Conservation (phyloP, 352 stramenopile species). For the Globisporangium alternatum region DNA sequence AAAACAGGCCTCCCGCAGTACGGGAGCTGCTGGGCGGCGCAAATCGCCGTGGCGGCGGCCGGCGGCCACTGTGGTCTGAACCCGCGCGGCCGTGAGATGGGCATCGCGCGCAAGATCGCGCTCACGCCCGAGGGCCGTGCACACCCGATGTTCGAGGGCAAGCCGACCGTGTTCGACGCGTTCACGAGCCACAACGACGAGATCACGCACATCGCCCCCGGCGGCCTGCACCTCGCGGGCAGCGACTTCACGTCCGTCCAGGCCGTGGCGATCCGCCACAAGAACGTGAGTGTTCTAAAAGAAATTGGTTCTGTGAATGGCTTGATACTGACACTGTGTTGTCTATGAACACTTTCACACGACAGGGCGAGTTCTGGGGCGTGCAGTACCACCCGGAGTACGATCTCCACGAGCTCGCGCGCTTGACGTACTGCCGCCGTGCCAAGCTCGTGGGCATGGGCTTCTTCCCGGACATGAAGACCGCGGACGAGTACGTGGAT, state of each 20-base stretch:
- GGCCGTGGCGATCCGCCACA: constrained; percentile 65
- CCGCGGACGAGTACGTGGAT: constrained; percentile 65
- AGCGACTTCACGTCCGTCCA: constrained; percentile 77
- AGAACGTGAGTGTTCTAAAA: constrained; percentile 33
- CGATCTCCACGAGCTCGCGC: constrained; percentile 75
- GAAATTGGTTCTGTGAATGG: background rate
- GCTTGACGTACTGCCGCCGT: constrained; percentile 67
- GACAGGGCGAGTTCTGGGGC: constrained; percentile 75
- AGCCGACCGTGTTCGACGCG: constrained; percentile 74
- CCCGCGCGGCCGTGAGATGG: constrained; percentile 70
- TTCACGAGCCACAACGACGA: constrained; percentile 86
- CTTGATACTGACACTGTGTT: background rate
- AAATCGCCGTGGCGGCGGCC: constrained; percentile 71
- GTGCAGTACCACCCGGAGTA: constrained; percentile 88
- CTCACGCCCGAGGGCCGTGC: constrained; percentile 67
- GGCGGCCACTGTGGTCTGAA: constrained; percentile 65
- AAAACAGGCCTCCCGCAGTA: constrained; percentile 62
- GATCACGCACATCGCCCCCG: constrained; percentile 66
- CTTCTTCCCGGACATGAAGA: constrained; percentile 73
- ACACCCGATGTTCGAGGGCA: constrained; percentile 82
- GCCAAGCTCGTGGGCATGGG: constrained; percentile 62
- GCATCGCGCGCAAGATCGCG: constrained; percentile 72
- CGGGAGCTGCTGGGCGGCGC: constrained; percentile 77
- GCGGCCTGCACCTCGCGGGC: constrained; percentile 50
- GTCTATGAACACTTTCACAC: constrained; percentile 5